Percentiles rank a stretch among this genome's conserved stretches.
Evolutionary conservation across 805 yeast species (phyloP).

Genomic region (Priceomyces carsonii): DNA sequence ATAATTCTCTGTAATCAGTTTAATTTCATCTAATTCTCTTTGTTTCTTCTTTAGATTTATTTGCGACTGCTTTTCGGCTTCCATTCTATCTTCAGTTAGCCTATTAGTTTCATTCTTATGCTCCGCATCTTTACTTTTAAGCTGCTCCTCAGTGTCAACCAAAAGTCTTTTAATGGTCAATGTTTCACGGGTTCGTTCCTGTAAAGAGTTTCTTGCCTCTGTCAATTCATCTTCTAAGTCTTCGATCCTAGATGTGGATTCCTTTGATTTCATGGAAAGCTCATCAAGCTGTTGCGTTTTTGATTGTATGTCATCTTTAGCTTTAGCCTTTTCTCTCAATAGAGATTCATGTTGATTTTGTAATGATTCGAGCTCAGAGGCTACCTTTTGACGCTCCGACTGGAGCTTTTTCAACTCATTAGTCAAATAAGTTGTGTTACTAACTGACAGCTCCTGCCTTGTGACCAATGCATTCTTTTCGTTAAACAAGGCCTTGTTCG

Average conservation of each 20-base stretch:
- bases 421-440: constrained; percentile 28
- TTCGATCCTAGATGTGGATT: constrained; percentile 59
- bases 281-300: constrained; percentile 74
- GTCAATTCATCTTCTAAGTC: constrained; percentile 79
- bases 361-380: constrained; percentile 39
- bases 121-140: constrained; percentile 53
- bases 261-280: constrained; percentile 63
- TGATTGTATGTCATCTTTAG: constrained; percentile 40
- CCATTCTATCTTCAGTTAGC: constrained; percentile 61
- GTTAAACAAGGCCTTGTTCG: constrained; percentile 33
- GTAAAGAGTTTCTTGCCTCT: constrained; percentile 70
- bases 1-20: constrained; percentile 43
- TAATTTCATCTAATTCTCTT: constrained; percentile 64
- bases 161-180: constrained; percentile 68
- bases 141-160: constrained; percentile 64
- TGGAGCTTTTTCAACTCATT: constrained; percentile 42
- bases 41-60: constrained; percentile 53
- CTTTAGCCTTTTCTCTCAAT: constrained; percentile 31
- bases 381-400: constrained; percentile 41
- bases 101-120: constrained; percentile 50
- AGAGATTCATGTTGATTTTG: constrained; percentile 37
- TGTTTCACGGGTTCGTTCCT: constrained; percentile 80
- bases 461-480: constrained; percentile 42
- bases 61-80: constrained; percentile 55
- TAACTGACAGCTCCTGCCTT: constrained; percentile 41